Evolutionary conservation across 2,329 filamentous ascomycete genomes (phyloP).

Genomic region (Pseudogymnoascus sp.): DNA sequence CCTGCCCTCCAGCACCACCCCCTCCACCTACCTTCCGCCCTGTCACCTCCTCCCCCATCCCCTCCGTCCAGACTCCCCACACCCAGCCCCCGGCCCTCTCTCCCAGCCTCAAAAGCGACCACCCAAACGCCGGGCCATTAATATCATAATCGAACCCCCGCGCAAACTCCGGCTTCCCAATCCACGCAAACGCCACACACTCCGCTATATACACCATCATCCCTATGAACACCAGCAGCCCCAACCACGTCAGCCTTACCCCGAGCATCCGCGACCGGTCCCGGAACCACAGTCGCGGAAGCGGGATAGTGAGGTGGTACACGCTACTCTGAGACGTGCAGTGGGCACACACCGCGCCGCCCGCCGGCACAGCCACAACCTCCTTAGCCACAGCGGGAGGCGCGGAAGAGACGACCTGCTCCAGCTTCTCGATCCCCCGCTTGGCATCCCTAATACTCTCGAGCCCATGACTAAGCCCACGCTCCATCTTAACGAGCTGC

Average conservation of each 20-base stretch:
- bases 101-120: neutral
- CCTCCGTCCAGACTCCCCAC: neutral
- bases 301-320: conserved; percentile 18
- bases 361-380: conserved; percentile 10
- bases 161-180: neutral
- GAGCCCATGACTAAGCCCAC: conserved; percentile 43
- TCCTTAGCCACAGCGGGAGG: conserved; percentile 28
- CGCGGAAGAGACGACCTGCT: conserved; percentile 38
- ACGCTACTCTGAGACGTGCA: conserved; percentile 9
- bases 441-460: conserved; percentile 46
- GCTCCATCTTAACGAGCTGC: conserved; percentile 43
- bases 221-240: conserved; percentile 14
- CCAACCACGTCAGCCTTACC: conserved; percentile 21
- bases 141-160: neutral
- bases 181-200: neutral
- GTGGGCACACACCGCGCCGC: neutral
- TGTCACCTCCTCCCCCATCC: neutral
- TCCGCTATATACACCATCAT: neutral
- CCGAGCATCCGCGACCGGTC: conserved; percentile 13
- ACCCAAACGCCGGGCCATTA: neutral
- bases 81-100: neutral
- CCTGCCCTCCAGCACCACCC: neutral
- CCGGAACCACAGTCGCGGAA: conserved; percentile 16
- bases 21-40: neutral
- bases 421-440: conserved; percentile 50